Evolutionary conservation across 2,329 filamentous ascomycete species (phyloP), one percentile per base, ranked within the genome.

Genomic region (Fusarium scirpi): DNA sequence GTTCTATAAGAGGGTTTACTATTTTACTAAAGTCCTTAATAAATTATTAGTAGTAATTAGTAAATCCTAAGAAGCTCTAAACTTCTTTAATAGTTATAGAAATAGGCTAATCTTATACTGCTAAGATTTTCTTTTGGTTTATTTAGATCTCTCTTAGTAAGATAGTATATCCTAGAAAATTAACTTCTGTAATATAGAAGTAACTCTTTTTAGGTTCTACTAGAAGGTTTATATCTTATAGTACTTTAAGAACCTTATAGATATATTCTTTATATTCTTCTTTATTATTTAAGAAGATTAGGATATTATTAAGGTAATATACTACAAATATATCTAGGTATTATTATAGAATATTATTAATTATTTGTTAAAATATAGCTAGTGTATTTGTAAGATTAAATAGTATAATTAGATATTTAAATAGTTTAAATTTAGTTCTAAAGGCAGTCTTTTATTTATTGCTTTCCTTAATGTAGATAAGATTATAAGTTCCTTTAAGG

Each of bases 401-500:
- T 5, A 27, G 45, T 16, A 25, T 25, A 25, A 25, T 6, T 25
- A 25, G 6, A 6, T 25, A 25, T 25, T 25, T 25, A 25, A 25
- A 47, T 20, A 15, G 58, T 47, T 75, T 69, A 66, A 76, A 81
- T 29, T 73, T 53, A 3, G 70, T 81, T 24, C 64, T 30, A 58
- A 82, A 83, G 1, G 72, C 72, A 22, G 20, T 44, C 3, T 44
- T 44, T 12, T 13, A 44, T 24, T 44, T 13, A 8, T 44, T 8
- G 8, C 41, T 9, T 44, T 44, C 1, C 20, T 44, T 44, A 16
- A 82, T 80, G 12, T 68, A 30, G 3, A 82, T 76, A 3, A 71
- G 43, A 45, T 82, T 74, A 67, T 79, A 82, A 6, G 44, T 58
- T 61, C 47, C 29, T 30, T 71, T 68, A 16, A 76, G 47, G 32